These are phyloP conservation scores for Phytophthora macrochlamydospora DNA, from an alignment of 352 stramenopile species.

Conservation along the genomic window DNA sequence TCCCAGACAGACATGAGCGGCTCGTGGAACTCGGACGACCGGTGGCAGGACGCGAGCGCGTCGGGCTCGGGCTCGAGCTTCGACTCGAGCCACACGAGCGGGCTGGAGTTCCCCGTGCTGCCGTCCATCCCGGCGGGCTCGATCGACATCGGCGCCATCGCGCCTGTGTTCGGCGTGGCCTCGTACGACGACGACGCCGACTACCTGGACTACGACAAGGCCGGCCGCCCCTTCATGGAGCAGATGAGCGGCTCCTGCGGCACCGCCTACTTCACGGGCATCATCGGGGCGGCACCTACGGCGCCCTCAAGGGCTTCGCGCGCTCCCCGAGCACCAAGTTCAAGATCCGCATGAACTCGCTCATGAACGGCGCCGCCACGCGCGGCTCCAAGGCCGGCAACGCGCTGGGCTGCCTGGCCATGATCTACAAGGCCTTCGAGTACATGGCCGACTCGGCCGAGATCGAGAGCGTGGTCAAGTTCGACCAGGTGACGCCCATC, in stretches of 20 bases:
- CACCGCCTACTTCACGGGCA: conserved; percentile 85
- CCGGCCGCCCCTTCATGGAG: conserved; percentile 85
- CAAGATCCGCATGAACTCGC: conserved; percentile 88
- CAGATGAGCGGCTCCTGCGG: conserved; percentile 82
- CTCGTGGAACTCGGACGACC: conserved; percentile 77
- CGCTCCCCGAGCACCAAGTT: conserved; percentile 85
- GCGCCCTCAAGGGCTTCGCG: conserved; percentile 68
- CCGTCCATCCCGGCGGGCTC: conserved; percentile 74
- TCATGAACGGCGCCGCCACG: conserved; percentile 86
- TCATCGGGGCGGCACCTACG: conserved; percentile 77
- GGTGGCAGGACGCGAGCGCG: conserved; percentile 68
- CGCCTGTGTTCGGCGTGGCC: conserved; percentile 86
- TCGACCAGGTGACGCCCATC: conserved; percentile 86
- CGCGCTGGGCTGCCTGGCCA: conserved; percentile 76
- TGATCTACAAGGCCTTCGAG: conserved; percentile 90
- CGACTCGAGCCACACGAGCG: conserved; percentile 47
- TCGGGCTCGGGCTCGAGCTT: conserved; percentile 45
- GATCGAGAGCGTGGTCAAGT: conserved; percentile 83
- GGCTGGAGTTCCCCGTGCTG: conserved; percentile 74
- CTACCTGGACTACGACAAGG: conserved; percentile 88
- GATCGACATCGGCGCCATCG: conserved; percentile 85
- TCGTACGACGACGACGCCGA: conserved; percentile 82
- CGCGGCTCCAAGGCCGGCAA: conserved; percentile 88
- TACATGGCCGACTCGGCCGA: conserved; percentile 79
- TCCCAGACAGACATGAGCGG: conserved; percentile 34